phyloP scores from a whole-genome alignment of 2,329 filamentous ascomycete genomes.

The Xylaria sp. region DNA sequence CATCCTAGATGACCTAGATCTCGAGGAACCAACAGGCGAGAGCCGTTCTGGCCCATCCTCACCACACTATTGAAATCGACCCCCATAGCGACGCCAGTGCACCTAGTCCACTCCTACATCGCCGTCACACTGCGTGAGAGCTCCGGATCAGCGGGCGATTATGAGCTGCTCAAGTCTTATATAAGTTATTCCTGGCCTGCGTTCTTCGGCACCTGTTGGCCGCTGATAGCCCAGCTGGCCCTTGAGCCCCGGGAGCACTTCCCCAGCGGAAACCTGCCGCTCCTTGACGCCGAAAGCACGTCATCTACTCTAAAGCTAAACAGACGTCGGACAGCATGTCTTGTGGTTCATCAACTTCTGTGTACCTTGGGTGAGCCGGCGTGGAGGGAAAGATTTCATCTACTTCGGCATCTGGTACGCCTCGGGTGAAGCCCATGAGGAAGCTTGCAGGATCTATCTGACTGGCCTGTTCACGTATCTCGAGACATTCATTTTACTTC shows the following conservation, averaged over 20 bases:
- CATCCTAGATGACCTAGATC: not conserved
- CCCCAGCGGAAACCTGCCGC: slow-evolving; percentile 1
- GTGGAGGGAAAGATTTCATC: slow-evolving; percentile 15
- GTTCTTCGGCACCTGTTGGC: slow-evolving; percentile 12
- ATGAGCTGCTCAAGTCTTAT: slow-evolving; percentile 3
- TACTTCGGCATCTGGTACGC: slow-evolving; percentile 19
- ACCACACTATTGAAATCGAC: not conserved
- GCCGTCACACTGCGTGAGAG: slow-evolving; percentile 13
- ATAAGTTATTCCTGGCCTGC: not conserved
- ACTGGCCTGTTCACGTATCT: slow-evolving; percentile 8
- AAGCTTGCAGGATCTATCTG: slow-evolving; percentile 14
- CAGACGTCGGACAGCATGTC: slow-evolving; percentile 5
- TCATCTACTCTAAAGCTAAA: slow-evolving; percentile 3
- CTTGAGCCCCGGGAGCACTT: slow-evolving; percentile 17
- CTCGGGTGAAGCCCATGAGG: slow-evolving; percentile 11
- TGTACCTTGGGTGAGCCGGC: slow-evolving; percentile 1
- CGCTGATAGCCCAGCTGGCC: slow-evolving; percentile 5
- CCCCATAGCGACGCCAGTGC: not conserved
- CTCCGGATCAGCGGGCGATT: slow-evolving; percentile 8
- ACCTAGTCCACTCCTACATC: slow-evolving; percentile 16
- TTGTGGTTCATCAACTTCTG: slow-evolving; percentile 14
- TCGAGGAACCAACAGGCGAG: slow-evolving; percentile 11
- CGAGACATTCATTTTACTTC: not conserved
- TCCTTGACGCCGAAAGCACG: not conserved
- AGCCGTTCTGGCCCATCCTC: slow-evolving; percentile 8